Evolutionary conservation across 2,329 filamentous ascomycete species (phyloP).

Genomic region (Trichophaea hybrida): DNA sequence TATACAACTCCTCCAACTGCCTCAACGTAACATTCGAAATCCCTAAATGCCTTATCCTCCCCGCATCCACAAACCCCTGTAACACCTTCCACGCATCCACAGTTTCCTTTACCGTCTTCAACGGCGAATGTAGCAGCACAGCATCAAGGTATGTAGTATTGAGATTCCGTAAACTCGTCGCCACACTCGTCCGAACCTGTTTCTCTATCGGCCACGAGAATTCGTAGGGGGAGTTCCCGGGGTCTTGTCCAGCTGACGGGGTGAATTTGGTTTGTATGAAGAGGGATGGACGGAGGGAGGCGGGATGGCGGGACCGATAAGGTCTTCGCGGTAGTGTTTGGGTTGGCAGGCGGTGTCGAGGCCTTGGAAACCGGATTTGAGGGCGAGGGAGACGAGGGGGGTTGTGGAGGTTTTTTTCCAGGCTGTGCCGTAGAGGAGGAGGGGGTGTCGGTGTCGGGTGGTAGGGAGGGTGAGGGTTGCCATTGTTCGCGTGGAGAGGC

Average conservation of each 20-base stretch:
- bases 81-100: slow-evolving; percentile 52
- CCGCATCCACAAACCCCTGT: slow-evolving; percentile 49
- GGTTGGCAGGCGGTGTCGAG: slow-evolving; percentile 70
- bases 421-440: slow-evolving; percentile 59
- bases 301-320: slow-evolving; percentile 54
- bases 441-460: slow-evolving; percentile 8
- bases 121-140: slow-evolving; percentile 45
- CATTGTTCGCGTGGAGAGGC: background rate
- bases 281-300: slow-evolving; percentile 43
- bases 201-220: slow-evolving; percentile 42
- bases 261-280: slow-evolving; percentile 80
- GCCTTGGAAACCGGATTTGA: slow-evolving; percentile 48
- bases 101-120: slow-evolving; percentile 39
- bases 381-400: slow-evolving; percentile 52
- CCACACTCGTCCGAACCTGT: slow-evolving; percentile 53
- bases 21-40: slow-evolving; percentile 58
- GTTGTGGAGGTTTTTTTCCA: slow-evolving; percentile 63
- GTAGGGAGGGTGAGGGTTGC: slow-evolving; percentile 1
- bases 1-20: slow-evolving; percentile 41
- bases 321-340: slow-evolving; percentile 59
- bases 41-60: slow-evolving; percentile 49
- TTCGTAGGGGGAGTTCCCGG: slow-evolving; percentile 48
- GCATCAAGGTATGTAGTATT: slow-evolving; percentile 43
- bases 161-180: slow-evolving; percentile 52
- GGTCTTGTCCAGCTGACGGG: slow-evolving; percentile 47